phyloP scores from a whole-genome alignment of 129 eudicot genomes.

The Gnaphalium uliginosum region DNA sequence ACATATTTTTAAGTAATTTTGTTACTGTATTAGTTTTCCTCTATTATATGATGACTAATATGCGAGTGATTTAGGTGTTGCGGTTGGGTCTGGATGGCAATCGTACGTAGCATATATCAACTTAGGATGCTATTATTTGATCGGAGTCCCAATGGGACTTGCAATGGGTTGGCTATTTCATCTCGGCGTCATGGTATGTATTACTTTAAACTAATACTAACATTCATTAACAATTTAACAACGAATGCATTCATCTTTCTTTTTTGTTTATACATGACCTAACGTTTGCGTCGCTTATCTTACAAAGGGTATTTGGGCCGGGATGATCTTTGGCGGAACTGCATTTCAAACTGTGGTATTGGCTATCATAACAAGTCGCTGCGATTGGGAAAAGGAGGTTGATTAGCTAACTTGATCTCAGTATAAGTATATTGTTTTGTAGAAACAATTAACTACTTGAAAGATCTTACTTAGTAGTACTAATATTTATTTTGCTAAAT shows the following conservation, averaged over 20 bases:
- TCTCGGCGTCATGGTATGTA: conserved; percentile 75
- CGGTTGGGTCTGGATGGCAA: conserved; percentile 98
- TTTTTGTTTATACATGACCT: neutral
- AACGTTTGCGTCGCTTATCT: neutral
- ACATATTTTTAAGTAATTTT: neutral
- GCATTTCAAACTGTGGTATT: conserved; percentile 69
- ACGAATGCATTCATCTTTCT: neutral
- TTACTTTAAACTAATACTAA: neutral
- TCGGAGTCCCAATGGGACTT: conserved; percentile 78
- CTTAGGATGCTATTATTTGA: conserved; percentile 68
- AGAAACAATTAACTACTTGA: neutral
- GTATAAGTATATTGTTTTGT: neutral
- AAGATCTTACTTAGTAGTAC: neutral
- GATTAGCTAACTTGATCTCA: neutral
- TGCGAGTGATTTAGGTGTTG: conserved; percentile 54
- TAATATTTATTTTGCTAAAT: neutral
- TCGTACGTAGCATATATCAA: conserved; percentile 75
- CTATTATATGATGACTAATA: neutral
- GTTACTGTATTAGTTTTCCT: neutral
- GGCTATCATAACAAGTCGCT: conserved; percentile 61
- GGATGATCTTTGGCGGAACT: conserved; percentile 99
- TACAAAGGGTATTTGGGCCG: conserved; percentile 86
- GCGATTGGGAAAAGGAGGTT: conserved; percentile 93
- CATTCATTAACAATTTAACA: neutral
- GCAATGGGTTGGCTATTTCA: conserved; percentile 76